Conservation (phyloP, 2,329 filamentous ascomycete genomes). For the Claviceps fusiformis region DNA sequence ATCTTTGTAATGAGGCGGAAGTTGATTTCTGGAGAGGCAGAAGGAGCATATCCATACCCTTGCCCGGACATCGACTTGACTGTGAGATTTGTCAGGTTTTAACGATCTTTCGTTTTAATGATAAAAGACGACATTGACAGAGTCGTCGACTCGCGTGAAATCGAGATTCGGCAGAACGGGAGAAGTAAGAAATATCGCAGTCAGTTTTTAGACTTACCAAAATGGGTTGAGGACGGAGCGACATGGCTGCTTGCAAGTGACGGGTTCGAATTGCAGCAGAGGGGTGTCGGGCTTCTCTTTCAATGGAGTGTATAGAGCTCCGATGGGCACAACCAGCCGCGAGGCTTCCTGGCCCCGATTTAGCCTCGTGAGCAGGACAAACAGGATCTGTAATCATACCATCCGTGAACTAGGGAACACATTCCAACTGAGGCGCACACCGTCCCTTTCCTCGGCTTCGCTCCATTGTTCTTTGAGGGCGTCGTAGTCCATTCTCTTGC, state of each 20-base stretch:
- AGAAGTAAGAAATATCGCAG: not conserved
- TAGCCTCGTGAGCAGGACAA: not conserved
- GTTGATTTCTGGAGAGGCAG: conserved; percentile 69
- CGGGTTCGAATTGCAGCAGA: conserved; percentile 86
- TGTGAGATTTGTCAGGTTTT: conserved; percentile 22
- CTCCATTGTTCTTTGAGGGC: conserved; percentile 90
- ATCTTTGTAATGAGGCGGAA: conserved; percentile 80
- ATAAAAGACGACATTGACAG: not conserved
- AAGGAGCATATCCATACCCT: conserved; percentile 84
- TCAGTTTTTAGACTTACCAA: conserved; percentile 47
- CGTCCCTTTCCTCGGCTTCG: conserved; percentile 92
- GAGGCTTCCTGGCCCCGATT: conserved; percentile 61
- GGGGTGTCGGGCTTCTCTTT: conserved; percentile 90
- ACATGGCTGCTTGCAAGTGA: conserved; percentile 92
- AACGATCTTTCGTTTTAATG: not conserved
- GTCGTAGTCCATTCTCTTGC: conserved; percentile 68
- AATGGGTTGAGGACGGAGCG: conserved; percentile 93
- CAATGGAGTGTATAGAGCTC: conserved; percentile 85
- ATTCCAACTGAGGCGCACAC: conserved; percentile 94
- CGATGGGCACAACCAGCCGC: conserved; percentile 87
- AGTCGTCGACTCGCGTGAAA: not conserved
- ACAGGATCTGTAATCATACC: conserved; percentile 37
- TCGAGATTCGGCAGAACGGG: not conserved
- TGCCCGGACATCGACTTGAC: conserved; percentile 72
- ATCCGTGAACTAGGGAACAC: conserved; percentile 96